phyloP scores from a whole-genome alignment of 768 basidiomycete genomes.

The Podaxis sp. region DNA sequence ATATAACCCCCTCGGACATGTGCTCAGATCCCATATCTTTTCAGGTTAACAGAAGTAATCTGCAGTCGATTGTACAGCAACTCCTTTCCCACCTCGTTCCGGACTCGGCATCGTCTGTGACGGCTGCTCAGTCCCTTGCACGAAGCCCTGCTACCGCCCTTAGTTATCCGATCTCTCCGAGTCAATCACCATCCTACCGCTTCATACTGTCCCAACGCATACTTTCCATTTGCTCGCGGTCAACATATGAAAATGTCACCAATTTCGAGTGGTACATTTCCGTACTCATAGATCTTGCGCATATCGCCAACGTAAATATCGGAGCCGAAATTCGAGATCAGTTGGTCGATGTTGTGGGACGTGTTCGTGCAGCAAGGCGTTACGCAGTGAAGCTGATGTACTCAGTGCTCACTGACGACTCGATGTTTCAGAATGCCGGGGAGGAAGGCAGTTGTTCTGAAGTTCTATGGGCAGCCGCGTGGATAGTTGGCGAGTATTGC shows the following conservation, averaged over 20 bases:
- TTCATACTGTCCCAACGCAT: slow-evolving; percentile 79
- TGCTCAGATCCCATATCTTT: neutral
- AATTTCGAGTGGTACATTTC: slow-evolving; percentile 99
- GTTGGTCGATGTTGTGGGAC: slow-evolving; percentile 81
- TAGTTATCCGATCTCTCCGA: slow-evolving; percentile 41
- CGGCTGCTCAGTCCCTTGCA: slow-evolving; percentile 59
- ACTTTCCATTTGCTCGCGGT: slow-evolving; percentile 80
- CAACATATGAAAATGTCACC: slow-evolving; percentile 80
- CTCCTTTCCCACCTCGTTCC: slow-evolving; percentile 82
- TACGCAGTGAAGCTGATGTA: slow-evolving; percentile 87
- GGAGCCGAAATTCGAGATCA: slow-evolving; percentile 79
- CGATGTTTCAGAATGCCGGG: slow-evolving; percentile 61
- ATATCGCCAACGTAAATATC: slow-evolving; percentile 79
- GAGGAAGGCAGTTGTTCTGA: slow-evolving; percentile 79
- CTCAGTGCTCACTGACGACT: slow-evolving; percentile 76
- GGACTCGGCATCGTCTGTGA: slow-evolving; percentile 47
- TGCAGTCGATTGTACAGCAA: slow-evolving; percentile 89
- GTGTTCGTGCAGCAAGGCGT: slow-evolving; percentile 71
- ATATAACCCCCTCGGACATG: slow-evolving; percentile 1
- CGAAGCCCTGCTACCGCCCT: slow-evolving; percentile 38
- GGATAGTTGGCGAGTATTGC: slow-evolving; percentile 95
- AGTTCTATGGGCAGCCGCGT: slow-evolving; percentile 91
- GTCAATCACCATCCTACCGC: slow-evolving; percentile 82
- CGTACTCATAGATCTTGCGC: slow-evolving; percentile 87
- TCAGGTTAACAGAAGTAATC: slow-evolving; percentile 81